Evolutionary conservation across 768 basidiomycete species (phyloP).

Genomic region (Rhodotorula kratochvilovae): DNA sequence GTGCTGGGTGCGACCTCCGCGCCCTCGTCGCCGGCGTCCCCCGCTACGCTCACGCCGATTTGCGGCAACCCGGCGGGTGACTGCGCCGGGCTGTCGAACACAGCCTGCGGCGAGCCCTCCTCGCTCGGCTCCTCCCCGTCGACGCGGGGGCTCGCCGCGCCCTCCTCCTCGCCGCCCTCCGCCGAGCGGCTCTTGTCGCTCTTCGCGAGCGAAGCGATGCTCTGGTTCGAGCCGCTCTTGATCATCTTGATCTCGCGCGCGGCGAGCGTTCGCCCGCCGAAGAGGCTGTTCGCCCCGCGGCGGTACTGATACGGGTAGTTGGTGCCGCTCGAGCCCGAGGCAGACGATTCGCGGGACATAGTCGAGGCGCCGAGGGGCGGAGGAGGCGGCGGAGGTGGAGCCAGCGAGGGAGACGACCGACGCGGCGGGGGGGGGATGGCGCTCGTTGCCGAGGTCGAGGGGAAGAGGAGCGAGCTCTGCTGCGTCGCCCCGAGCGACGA

Average conservation of each 20-base stretch:
- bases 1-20: too few relatives aligned
- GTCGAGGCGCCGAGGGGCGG: not conserved
- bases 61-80: too few relatives aligned
- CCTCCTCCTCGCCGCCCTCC: not conserved
- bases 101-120: too few relatives aligned
- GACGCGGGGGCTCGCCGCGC: not conserved
- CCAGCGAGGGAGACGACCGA: not conserved
- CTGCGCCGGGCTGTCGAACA: too few relatives aligned
- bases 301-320: not conserved
- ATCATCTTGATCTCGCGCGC: slow-evolving; percentile 11
- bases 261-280: slow-evolving; percentile 3
- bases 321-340: not conserved
- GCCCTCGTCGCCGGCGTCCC: too few relatives aligned
- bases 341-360: not conserved
- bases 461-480: not conserved
- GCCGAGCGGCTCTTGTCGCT: not conserved
- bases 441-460: not conserved
- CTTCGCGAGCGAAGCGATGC: not conserved
- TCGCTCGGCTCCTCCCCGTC: too few relatives aligned
- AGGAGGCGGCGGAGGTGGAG: not conserved
- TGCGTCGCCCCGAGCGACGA: not conserved
- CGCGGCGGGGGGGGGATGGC: not conserved
- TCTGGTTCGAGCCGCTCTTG: not conserved
- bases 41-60: too few relatives aligned
- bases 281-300: slow-evolving; percentile 11